These are phyloP conservation scores for Dryadomyces quercus-mongolicae DNA, from an alignment of 2,329 filamentous ascomycete genomes.

Conservation along the genomic window DNA sequence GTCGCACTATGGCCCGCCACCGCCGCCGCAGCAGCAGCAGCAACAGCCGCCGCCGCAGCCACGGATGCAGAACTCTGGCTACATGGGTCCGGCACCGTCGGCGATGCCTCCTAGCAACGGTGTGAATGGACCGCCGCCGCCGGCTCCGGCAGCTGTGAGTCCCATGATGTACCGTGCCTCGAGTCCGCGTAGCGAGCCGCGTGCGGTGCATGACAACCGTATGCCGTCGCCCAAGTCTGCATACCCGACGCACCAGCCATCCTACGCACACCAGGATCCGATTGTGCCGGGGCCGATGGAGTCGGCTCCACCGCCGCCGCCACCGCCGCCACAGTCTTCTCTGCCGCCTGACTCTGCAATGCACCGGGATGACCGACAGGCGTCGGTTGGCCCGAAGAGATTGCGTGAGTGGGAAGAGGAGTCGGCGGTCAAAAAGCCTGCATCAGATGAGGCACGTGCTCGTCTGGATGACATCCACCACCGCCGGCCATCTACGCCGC, in stretches of 20 bases:
- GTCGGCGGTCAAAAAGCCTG: conserved; percentile 65
- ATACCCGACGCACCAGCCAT: conserved; percentile 63
- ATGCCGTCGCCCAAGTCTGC: conserved; percentile 85
- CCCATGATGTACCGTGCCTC: conserved; percentile 55
- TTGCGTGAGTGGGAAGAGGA: conserved; percentile 90
- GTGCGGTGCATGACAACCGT: conserved; percentile 70
- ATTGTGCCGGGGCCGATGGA: conserved; percentile 51
- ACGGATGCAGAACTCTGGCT: conserved; percentile 48
- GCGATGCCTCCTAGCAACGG: conserved; percentile 25
- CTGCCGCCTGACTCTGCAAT: conserved; percentile 55
- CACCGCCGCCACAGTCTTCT: conserved; percentile 32
- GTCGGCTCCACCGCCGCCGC: conserved; percentile 43
- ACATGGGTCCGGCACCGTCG: conserved; percentile 34
- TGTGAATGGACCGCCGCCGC: conserved; percentile 35
- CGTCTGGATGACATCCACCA: conserved; percentile 75
- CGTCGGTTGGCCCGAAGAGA: conserved; percentile 72
- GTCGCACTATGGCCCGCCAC: conserved; percentile 41
- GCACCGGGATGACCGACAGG: conserved; percentile 59
- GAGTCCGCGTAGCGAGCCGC: conserved; percentile 74
- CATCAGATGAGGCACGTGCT: conserved; percentile 77
- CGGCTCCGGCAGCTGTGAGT: conserved; percentile 37
- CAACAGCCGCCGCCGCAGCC: conserved; percentile 29
- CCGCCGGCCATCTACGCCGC: conserved; percentile 66
- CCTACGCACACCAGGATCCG: conserved; percentile 61
- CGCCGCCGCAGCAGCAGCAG: conserved; percentile 30